These are phyloP conservation scores for Pleurotus pulmonarius DNA, from an alignment of 768 basidiomycete genomes.

Conservation along the genomic window DNA sequence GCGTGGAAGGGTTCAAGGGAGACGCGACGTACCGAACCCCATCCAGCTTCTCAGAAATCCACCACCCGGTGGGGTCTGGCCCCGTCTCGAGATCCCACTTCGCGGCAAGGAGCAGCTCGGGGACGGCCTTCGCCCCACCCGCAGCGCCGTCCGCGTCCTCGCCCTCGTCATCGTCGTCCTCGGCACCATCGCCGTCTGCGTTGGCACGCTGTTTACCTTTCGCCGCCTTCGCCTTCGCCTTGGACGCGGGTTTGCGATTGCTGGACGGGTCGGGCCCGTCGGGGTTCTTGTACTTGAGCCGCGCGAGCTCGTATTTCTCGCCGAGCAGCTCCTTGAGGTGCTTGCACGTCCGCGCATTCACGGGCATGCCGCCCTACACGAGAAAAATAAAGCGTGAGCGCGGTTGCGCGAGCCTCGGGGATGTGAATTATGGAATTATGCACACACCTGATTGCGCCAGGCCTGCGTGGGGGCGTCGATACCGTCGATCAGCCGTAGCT, in stretches of 20 bases:
- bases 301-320: slow-evolving; percentile 33
- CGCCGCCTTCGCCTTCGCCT: slow-evolving; percentile 13
- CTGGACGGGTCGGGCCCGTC: slow-evolving; percentile 18
- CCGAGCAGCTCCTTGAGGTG: slow-evolving; percentile 33
- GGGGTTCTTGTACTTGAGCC: slow-evolving; percentile 32
- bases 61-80: slow-evolving; percentile 55
- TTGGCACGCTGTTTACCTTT: slow-evolving; percentile 18
- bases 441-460: slow-evolving; percentile 29
- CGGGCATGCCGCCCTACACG: slow-evolving; percentile 24
- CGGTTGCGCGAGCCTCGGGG: background rate
- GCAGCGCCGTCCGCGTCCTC: slow-evolving; percentile 30
- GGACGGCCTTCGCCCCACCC: slow-evolving; percentile 31
- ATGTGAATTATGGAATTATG: slow-evolving; percentile 2
- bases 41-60: slow-evolving; percentile 61
- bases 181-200: slow-evolving; percentile 21
- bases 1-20: no score
- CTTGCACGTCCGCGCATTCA: slow-evolving; percentile 37
- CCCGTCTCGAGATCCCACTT: slow-evolving; percentile 56
- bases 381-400: background rate
- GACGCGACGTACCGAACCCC: slow-evolving; percentile 45
- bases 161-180: slow-evolving; percentile 19
- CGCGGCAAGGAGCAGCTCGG: slow-evolving; percentile 48
- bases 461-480: slow-evolving; percentile 16
- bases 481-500: no score
- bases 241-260: slow-evolving; percentile 12